These are phyloP conservation scores for Globisporangium camurandrum DNA, from an alignment of 352 stramenopile genomes.

Conservation along the genomic window DNA sequence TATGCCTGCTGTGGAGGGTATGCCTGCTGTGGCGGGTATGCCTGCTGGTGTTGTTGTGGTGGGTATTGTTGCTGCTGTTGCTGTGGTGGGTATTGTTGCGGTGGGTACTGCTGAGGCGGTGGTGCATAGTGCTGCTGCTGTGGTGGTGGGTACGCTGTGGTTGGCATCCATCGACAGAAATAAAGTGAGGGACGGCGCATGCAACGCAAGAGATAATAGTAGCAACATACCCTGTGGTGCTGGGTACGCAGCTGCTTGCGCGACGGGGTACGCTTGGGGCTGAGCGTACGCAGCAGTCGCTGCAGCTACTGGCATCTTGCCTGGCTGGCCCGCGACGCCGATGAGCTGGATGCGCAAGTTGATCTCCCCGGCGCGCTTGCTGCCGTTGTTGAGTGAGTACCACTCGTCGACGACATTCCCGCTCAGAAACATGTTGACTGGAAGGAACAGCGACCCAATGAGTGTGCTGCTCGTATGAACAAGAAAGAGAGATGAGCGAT, in stretches of 20 bases:
- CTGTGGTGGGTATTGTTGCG: constrained; percentile 6
- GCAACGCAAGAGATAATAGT: background rate
- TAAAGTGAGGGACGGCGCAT: background rate
- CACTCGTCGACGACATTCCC: constrained; percentile 70
- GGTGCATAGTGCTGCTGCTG: constrained; percentile 7
- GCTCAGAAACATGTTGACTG: constrained; percentile 64
- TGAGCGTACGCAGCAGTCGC: constrained; percentile 12
- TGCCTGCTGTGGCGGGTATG: too few species aligned
- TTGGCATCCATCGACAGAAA: background rate
- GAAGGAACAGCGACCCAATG: constrained; percentile 66
- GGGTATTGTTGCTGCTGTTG: constrained; percentile 4
- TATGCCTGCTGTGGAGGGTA: too few species aligned
- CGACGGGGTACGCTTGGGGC: constrained; percentile 26
- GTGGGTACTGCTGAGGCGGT: constrained; percentile 7
- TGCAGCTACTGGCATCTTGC: background rate
- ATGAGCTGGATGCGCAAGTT: constrained; percentile 75
- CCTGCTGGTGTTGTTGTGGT: constrained; percentile 4
- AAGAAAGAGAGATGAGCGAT: background rate
- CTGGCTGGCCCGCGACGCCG: constrained; percentile 7
- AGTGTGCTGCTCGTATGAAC: constrained; percentile 24
- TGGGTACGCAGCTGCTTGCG: constrained; percentile 12
- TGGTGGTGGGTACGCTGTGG: constrained; percentile 14
- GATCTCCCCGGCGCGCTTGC: constrained; percentile 57
- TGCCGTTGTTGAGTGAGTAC: constrained; percentile 71
- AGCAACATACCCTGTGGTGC: constrained; percentile 2